Percentiles rank a stretch among this genome's conserved stretches.
Conservation (phyloP, 768 basidiomycete species). For the Sporobolomyces pararoseus region DNA sequence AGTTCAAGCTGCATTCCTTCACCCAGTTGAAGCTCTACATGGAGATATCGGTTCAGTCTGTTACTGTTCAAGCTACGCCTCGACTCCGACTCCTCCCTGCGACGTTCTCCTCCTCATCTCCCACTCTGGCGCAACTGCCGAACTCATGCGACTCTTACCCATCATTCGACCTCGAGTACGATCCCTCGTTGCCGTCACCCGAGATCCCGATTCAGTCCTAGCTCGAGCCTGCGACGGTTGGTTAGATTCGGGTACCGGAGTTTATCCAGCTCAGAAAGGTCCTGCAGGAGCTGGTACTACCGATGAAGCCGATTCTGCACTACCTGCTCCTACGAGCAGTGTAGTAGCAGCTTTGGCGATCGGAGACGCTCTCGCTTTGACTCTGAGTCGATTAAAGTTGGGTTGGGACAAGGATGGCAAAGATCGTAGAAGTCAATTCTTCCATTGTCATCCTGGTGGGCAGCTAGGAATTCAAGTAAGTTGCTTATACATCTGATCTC, state of each 20-base stretch:
- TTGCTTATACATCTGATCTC: too few species aligned
- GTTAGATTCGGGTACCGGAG: constrained; percentile 43
- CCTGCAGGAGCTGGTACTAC: constrained; percentile 29
- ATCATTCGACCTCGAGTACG: constrained; percentile 39
- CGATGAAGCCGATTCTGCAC: constrained; percentile 44
- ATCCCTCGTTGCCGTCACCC: constrained; percentile 42
- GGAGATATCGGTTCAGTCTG: constrained; percentile 46
- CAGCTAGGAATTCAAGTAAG: constrained; percentile 39
- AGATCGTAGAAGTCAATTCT: constrained; percentile 38
- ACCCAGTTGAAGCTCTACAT: constrained; percentile 46
- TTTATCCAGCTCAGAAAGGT: constrained; percentile 26
- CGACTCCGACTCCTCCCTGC: constrained; percentile 26
- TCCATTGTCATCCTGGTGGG: constrained; percentile 42
- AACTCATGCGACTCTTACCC: constrained; percentile 44
- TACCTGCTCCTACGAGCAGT: constrained; percentile 45
- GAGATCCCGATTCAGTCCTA: constrained; percentile 41
- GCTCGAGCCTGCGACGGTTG: constrained; percentile 38
- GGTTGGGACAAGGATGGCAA: constrained; percentile 44
- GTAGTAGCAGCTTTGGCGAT: constrained; percentile 43
- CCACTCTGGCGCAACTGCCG: constrained; percentile 45
- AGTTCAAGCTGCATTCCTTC: constrained; percentile 43
- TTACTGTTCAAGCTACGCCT: constrained; percentile 18
- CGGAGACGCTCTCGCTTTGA: constrained; percentile 43
- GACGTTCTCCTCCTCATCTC: constrained; percentile 45
- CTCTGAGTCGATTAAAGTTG: constrained; percentile 28